Evolutionary conservation across 352 stramenopile genomes (phyloP).

Genomic region (Hyaloperonospora arabidopsidis): DNA sequence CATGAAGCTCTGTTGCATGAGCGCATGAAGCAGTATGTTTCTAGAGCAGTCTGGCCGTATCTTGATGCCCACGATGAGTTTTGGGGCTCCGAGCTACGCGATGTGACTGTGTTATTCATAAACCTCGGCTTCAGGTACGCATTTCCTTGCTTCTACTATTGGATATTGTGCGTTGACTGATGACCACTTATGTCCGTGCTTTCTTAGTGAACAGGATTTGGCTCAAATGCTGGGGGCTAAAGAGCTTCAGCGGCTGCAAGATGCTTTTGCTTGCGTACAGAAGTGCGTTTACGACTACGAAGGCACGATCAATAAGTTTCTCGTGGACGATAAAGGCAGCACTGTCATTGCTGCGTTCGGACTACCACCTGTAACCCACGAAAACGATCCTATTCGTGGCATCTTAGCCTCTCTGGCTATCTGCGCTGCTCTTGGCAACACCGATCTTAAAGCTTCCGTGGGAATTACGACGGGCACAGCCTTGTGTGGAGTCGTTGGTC

Average conservation of each 20-base stretch:
- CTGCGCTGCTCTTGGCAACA: constrained; percentile 55
- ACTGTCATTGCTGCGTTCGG: constrained; percentile 91
- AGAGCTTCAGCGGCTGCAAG: constrained; percentile 63
- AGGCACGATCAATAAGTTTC: constrained; percentile 94
- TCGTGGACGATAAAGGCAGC: constrained; percentile 93
- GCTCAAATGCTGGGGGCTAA: constrained; percentile 63
- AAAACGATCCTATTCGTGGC: constrained; percentile 85
- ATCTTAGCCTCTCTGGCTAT: constrained; percentile 86
- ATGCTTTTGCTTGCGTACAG: constrained; percentile 81
- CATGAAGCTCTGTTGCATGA: constrained; percentile 75
- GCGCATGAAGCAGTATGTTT: constrained; percentile 89
- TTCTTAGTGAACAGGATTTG: constrained; percentile 60
- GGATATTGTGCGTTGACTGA: not conserved
- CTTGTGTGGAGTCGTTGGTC: constrained; percentile 88
- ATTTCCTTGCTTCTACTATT: not conserved
- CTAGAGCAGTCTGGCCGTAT: constrained; percentile 87
- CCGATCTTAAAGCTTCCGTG: constrained; percentile 77
- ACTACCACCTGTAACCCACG: constrained; percentile 86
- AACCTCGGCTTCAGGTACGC: constrained; percentile 87
- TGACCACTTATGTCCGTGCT: not conserved
- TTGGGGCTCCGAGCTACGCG: constrained; percentile 87
- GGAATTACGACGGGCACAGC: constrained; percentile 89
- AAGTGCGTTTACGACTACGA: constrained; percentile 91
- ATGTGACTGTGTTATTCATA: constrained; percentile 91
- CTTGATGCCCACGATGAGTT: constrained; percentile 88